These are phyloP conservation scores for Phytophthora brassicae DNA, from an alignment of 352 stramenopile species.

Conservation along the genomic window DNA sequence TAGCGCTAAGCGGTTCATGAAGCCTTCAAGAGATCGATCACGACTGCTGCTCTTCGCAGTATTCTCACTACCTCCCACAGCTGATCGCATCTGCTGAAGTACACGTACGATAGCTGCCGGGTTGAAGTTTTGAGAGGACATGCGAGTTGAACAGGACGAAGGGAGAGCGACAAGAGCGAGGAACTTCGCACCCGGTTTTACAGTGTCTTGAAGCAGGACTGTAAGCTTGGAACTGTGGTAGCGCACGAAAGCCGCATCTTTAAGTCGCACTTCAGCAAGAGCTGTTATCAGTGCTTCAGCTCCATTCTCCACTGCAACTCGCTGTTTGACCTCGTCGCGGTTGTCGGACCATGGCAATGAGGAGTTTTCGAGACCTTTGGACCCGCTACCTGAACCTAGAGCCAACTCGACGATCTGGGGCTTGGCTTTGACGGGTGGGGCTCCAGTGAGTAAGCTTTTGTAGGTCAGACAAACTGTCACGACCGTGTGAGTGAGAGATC, in stretches of 20 bases:
- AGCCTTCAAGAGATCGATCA: constrained; percentile 62
- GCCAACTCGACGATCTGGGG: constrained; percentile 75
- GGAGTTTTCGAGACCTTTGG: constrained; percentile 4
- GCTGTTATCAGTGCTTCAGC: constrained; percentile 54
- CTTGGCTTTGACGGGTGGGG: constrained; percentile 49
- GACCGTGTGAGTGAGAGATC: constrained; percentile 57
- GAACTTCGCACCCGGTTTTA: constrained; percentile 65
- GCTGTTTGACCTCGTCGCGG: constrained; percentile 42
- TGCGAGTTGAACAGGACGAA: constrained; percentile 10
- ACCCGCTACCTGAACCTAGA: constrained; percentile 12
- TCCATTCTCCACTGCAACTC: constrained; percentile 63
- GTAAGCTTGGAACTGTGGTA: constrained; percentile 84
- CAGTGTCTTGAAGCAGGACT: constrained; percentile 71
- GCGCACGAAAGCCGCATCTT: constrained; percentile 58
- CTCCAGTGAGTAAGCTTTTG: constrained; percentile 48
- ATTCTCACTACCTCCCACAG: constrained; percentile 29
- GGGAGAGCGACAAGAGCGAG: constrained; percentile 46
- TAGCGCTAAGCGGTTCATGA: constrained; percentile 64
- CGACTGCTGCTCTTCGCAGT: constrained; percentile 10
- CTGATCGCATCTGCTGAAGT: constrained; percentile 48
- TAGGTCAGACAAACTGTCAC: constrained; percentile 65
- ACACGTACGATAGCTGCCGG: constrained; percentile 35
- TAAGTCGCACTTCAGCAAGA: constrained; percentile 54
- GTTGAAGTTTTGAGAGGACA: constrained; percentile 9
- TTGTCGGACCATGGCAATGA: constrained; percentile 35